Percentiles rank a stretch among this genome's conserved stretches.
Evolutionary conservation across 768 basidiomycete species (phyloP).

Genomic region (Boletus rubescentipes): DNA sequence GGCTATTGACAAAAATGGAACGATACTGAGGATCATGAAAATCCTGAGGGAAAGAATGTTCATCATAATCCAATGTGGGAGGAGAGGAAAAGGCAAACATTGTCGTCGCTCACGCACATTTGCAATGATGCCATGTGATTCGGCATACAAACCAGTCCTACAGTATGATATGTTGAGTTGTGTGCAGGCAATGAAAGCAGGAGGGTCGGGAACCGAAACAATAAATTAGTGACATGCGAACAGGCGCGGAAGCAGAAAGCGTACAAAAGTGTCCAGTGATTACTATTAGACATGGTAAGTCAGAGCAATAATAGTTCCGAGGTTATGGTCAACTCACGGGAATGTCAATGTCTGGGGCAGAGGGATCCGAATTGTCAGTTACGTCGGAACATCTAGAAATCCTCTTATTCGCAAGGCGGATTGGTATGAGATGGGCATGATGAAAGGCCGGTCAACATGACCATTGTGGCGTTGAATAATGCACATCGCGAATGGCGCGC

Average conservation of each 20-base stretch:
- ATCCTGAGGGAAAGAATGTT: constrained; percentile 46
- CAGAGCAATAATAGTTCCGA: not conserved
- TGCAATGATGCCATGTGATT: constrained; percentile 85
- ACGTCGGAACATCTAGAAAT: not conserved
- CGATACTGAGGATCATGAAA: constrained; percentile 72
- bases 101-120: constrained; percentile 52
- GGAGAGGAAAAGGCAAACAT: not conserved
- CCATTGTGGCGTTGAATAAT: not conserved
- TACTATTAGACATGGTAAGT: constrained; percentile 41
- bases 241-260: constrained; percentile 19
- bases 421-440: not conserved
- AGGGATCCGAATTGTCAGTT: constrained; percentile 3
- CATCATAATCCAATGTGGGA: not conserved
- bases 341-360: constrained; percentile 72
- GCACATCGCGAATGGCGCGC: not conserved
- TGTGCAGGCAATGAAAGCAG: not conserved
- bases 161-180: not conserved
- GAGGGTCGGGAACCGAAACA: not conserved
- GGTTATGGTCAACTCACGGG: constrained; percentile 53
- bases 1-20: constrained; percentile 66
- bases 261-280: constrained; percentile 87
- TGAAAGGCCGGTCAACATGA: not conserved
- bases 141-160: constrained; percentile 85
- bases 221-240: not conserved
- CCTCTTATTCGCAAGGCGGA: not conserved